Evolutionary conservation across 352 stramenopile species (phyloP).

Genomic region (Phytopythium cucurbitacearum): DNA sequence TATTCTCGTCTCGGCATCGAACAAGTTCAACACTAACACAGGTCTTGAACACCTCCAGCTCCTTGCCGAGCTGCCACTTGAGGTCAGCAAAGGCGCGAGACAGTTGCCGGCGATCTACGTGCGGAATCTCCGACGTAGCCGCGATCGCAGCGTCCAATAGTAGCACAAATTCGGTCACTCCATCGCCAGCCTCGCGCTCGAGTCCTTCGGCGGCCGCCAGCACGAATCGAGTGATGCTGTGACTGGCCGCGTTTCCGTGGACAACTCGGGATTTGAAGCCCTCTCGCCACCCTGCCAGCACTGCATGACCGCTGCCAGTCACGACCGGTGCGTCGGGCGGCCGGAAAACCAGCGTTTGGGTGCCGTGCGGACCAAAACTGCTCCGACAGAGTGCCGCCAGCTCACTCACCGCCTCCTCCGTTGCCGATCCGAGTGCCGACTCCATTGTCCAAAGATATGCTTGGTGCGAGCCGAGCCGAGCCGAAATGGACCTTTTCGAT

Average conservation of each 20-base stretch:
- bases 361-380: constrained; percentile 44
- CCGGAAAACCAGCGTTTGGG: constrained; percentile 53
- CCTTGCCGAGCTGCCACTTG: constrained; percentile 24
- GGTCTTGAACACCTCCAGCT: constrained; percentile 6
- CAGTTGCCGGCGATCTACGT: constrained; percentile 13
- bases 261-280: constrained; percentile 8
- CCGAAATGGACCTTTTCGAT: no score
- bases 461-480: no score
- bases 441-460: no score
- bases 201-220: constrained; percentile 45
- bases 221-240: constrained; percentile 34
- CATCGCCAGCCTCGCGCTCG: constrained; percentile 48
- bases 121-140: constrained; percentile 4
- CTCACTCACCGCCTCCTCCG: constrained; percentile 1
- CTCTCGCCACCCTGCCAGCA: constrained; percentile 38
- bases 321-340: constrained; percentile 53
- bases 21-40: no score
- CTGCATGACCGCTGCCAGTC: constrained; percentile 43
- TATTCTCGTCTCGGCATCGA: no score
- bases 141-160: constrained; percentile 32
- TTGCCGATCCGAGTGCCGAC: no score
- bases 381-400: constrained; percentile 32
- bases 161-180: constrained; percentile 53
- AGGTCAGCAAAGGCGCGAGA: constrained; percentile 30
- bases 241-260: background rate